Conservation (phyloP, 495 filamentous ascomycete species). For the Staphylotrichum longicolle region DNA sequence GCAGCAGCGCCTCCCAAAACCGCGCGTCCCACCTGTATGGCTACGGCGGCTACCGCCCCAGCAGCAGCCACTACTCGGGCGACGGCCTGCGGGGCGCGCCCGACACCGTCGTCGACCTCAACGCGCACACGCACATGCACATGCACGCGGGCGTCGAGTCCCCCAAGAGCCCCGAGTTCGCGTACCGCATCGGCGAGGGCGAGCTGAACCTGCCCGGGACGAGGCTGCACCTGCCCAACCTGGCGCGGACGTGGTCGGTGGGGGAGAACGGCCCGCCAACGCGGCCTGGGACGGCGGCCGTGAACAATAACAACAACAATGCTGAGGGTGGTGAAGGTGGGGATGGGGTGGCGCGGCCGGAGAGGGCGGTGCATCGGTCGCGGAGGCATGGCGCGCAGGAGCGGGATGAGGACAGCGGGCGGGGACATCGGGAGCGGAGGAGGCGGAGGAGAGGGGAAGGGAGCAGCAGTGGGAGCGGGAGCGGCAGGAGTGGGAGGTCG, state of each 20-base stretch:
- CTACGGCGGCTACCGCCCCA: background rate
- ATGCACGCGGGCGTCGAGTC: conserved; percentile 20
- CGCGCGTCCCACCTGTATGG: background rate
- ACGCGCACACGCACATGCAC: conserved; percentile 13
- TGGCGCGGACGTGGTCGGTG: conserved; percentile 38
- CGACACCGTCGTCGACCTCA: conserved; percentile 23
- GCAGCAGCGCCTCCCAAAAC: conserved; percentile 17
- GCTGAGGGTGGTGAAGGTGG: background rate
- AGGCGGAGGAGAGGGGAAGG: conserved; percentile 25
- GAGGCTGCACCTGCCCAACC: conserved; percentile 41
- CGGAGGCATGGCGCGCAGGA: conserved; percentile 14
- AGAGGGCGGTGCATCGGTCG: conserved; percentile 16
- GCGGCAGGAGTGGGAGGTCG: conserved; percentile 25
- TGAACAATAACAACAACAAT: no score
- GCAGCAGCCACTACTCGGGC: conserved; percentile 21
- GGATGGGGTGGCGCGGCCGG: conserved; percentile 14
- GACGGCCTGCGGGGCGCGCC: conserved; percentile 28
- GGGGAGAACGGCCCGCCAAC: conserved; percentile 34
- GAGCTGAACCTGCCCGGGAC: conserved; percentile 41
- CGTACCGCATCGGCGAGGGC: conserved; percentile 35
- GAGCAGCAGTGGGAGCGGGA: conserved; percentile 23
- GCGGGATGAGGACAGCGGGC: conserved; percentile 3
- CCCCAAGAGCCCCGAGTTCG: conserved; percentile 44
- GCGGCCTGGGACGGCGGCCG: conserved; percentile 27
- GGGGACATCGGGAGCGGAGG: conserved; percentile 4